Conservation (phyloP, 768 basidiomycete species). For the Mycena leptocephala region DNA sequence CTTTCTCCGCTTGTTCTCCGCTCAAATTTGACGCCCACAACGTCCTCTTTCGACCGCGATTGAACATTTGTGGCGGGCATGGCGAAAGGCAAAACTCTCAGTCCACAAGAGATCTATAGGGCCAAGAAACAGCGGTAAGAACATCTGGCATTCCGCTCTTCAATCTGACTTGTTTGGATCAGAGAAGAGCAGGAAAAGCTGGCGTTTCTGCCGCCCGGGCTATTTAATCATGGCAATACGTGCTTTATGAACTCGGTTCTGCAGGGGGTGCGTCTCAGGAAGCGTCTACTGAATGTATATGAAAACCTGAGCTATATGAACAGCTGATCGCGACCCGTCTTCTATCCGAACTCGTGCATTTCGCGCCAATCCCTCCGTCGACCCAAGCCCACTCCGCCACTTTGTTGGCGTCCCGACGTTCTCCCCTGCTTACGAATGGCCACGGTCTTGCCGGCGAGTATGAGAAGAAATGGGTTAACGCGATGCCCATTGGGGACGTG, state of each 20-base stretch:
- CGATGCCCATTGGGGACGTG: constrained; percentile 81
- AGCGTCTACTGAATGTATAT: constrained; percentile 32
- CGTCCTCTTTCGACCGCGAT: background rate
- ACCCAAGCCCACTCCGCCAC: constrained; percentile 58
- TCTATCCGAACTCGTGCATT: constrained; percentile 72
- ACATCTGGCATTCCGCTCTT: background rate
- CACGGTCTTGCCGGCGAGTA: constrained; percentile 68
- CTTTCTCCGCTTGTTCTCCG: background rate
- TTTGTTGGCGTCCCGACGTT: constrained; percentile 64
- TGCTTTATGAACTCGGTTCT: constrained; percentile 98
- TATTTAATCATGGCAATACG: constrained; percentile 89
- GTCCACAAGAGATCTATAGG: constrained; percentile 30
- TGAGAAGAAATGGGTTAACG: constrained; percentile 69
- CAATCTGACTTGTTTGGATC: constrained; percentile 17
- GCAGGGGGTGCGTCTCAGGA: constrained; percentile 82
- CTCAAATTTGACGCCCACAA: constrained; percentile 13
- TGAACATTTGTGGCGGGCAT: constrained; percentile 18
- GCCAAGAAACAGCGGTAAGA: constrained; percentile 31
- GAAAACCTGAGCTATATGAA: constrained; percentile 3
- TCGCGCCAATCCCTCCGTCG: constrained; percentile 62
- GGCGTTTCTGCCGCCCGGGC: constrained; percentile 80
- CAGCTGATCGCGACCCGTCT: constrained; percentile 81
- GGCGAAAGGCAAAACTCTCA: constrained; percentile 30
- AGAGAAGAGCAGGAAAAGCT: constrained; percentile 75
- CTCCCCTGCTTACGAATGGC: constrained; percentile 81